phyloP scores from a whole-genome alignment of 257 asterid species.

The Coffea eugenioides region DNA sequence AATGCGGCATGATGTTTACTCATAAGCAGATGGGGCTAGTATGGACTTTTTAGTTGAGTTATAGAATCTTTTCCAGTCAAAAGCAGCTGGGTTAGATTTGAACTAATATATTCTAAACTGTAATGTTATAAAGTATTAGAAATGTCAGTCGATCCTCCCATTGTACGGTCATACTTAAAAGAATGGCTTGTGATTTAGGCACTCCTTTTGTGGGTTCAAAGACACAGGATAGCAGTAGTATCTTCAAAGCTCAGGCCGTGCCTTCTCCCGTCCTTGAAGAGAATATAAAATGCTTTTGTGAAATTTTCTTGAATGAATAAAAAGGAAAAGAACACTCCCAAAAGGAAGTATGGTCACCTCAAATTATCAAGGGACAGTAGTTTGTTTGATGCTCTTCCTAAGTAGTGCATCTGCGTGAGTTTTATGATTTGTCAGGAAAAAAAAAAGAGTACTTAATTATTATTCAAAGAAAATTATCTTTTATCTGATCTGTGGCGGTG shows the following conservation, averaged over 20 bases:
- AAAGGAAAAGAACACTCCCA: background rate
- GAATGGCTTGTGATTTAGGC: constrained; percentile 15
- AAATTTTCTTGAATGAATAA: background rate
- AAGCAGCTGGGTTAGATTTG: constrained; percentile 29
- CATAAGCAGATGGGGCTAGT: constrained; percentile 18
- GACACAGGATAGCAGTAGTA: background rate
- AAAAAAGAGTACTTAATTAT: too few relatives aligned
- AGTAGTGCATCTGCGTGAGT: too few relatives aligned
- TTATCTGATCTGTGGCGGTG: background rate
- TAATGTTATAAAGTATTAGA: constrained; percentile 3
- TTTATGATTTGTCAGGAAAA: background rate
- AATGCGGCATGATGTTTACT: background rate
- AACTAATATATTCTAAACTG: constrained; percentile 13
- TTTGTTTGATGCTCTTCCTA: background rate
- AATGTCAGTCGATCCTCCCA: constrained; percentile 8
- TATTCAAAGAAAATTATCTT: too few relatives aligned
- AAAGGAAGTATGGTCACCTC: background rate
- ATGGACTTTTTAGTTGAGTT: constrained; percentile 7
- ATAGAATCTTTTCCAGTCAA: constrained; percentile 54
- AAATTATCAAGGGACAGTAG: background rate
- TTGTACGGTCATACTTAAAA: constrained; percentile 25
- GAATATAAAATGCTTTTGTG: background rate
- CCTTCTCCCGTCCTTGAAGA: background rate
- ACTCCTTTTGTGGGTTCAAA: constrained; percentile 17
- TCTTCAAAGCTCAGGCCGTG: constrained; percentile 36